Conservation (phyloP, 192 early-diverging fungal species). For the Piromyces finnis region DNA sequence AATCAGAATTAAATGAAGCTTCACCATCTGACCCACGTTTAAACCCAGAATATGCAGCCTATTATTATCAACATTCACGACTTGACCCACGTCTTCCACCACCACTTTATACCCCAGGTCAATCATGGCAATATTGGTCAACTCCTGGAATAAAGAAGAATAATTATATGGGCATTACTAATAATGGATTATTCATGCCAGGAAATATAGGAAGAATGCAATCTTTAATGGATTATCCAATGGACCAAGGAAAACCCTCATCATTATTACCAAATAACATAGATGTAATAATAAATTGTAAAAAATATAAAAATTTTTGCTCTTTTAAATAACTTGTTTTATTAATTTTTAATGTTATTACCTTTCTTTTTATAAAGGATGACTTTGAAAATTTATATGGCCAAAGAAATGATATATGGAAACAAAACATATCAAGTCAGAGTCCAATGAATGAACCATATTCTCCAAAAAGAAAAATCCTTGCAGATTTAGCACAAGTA, state of each 20-base stretch:
- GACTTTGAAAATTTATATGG: too few relatives aligned
- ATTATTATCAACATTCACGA: conserved; percentile 32
- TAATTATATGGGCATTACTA: not conserved
- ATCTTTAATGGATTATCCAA: not conserved
- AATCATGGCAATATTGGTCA: conserved; percentile 29
- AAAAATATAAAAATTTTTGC: not conserved
- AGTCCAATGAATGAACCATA: too few relatives aligned
- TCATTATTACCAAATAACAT: not conserved
- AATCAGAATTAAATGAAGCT: conserved; percentile 6
- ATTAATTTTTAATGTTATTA: too few relatives aligned
- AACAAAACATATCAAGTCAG: too few relatives aligned
- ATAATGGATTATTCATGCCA: not conserved
- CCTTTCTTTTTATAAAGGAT: too few relatives aligned
- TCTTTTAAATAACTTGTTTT: too few relatives aligned
- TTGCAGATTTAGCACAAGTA: too few relatives aligned
- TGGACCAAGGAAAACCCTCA: not conserved
- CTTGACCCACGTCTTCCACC: conserved; percentile 40
- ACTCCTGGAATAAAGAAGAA: not conserved
- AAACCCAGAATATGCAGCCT: conserved; percentile 45
- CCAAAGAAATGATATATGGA: too few relatives aligned
- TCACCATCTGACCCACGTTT: conserved; percentile 24
- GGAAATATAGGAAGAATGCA: not conserved
- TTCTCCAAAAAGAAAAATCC: too few relatives aligned
- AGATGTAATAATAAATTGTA: not conserved
- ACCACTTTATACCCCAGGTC: conserved; percentile 40